Evolutionary conservation across 768 basidiomycete species (phyloP), one percentile per base, ranked within the genome.

Genomic region (Tricholoma hemisulphureum): DNA sequence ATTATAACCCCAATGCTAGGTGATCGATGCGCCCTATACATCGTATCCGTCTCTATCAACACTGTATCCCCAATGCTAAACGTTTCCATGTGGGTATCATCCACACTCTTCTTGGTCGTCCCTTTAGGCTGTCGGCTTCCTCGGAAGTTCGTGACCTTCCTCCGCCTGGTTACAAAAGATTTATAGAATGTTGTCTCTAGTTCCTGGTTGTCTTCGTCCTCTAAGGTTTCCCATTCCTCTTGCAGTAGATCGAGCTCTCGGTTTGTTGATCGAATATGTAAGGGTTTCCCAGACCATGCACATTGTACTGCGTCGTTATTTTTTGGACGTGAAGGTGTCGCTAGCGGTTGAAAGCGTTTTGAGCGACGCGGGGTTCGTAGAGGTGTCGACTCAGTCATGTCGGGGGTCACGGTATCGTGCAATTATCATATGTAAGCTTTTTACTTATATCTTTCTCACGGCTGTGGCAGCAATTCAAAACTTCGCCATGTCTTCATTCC

Each of bases 1-100:
- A 82, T 73, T 48, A 93, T 85, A 39, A 91, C 84, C 4, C 83
- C 91, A 51, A 91, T 73, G 60, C 88, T 90, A 0, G 84, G 82
- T 10, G 75, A 74, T 31, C 67, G 75, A 56, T 71, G 78, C 26
- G 71, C 68, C 49, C 68, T 75, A 18, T 71, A 74, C 4, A 77
- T 64, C 2, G 80, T 78, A 43, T 75, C 71, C 0, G 79, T 81
- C 57, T 82, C 74, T 18, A 92, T 76, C 32, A 85, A 77, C 2
- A 92, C 82, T 0, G 87, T 84, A 66, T 91, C 88, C 1, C 90
- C 91, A 6, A 89, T 70, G 2, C 62, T 68, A 64, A 81, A 91
- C 11, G 63, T 66, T 29, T 70, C 61, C 16, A 60, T 29, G 31
- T 37, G 48, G 48, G 53, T 18, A 23, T 57, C 48, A 20, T 55